phyloP scores from a whole-genome alignment of 1,284 basidiomycete species.

The Fistulinella cinereoalba region DNA sequence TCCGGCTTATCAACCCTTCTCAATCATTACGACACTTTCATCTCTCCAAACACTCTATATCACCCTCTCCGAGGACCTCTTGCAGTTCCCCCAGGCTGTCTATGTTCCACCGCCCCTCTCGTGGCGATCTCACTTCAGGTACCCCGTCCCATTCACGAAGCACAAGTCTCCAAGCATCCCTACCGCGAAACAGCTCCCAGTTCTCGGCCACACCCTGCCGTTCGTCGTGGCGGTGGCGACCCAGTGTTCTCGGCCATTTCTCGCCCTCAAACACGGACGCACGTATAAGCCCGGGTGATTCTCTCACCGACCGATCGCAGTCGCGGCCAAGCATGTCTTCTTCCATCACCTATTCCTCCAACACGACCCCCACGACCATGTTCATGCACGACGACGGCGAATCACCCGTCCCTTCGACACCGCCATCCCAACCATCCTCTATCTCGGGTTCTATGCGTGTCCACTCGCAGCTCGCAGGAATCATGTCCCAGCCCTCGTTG shows the following conservation, averaged over 20 bases:
- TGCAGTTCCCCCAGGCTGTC: conserved; percentile 42
- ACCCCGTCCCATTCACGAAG: conserved; percentile 43
- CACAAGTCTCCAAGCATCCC: conserved; percentile 39
- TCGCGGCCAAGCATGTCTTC: conserved; percentile 70
- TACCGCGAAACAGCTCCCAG: conserved; percentile 16
- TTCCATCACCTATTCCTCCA: conserved; percentile 53
- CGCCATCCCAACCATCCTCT: conserved; percentile 44
- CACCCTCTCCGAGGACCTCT: conserved; percentile 35
- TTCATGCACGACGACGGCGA: conserved; percentile 27
- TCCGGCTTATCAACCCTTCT: conserved; percentile 44
- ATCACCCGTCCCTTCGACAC: conserved; percentile 37
- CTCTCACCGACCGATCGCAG: conserved; percentile 48
- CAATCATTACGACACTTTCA: conserved; percentile 56
- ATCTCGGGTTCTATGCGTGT: conserved; percentile 50
- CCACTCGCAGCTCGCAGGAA: conserved; percentile 35
- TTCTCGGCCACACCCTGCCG: conserved; percentile 22
- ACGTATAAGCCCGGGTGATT: conserved; percentile 39
- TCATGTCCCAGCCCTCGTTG: conserved; percentile 31
- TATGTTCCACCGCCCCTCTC: conserved; percentile 43
- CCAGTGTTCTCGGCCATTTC: conserved; percentile 61
- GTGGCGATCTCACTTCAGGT: conserved; percentile 33
- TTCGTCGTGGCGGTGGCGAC: conserved; percentile 49
- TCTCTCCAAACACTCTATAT: conserved; percentile 48
- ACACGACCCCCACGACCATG: conserved; percentile 40
- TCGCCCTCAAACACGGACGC: conserved; percentile 39